Conservation (phyloP, 306 rosid species). For the Trichosanthes truncata region DNA sequence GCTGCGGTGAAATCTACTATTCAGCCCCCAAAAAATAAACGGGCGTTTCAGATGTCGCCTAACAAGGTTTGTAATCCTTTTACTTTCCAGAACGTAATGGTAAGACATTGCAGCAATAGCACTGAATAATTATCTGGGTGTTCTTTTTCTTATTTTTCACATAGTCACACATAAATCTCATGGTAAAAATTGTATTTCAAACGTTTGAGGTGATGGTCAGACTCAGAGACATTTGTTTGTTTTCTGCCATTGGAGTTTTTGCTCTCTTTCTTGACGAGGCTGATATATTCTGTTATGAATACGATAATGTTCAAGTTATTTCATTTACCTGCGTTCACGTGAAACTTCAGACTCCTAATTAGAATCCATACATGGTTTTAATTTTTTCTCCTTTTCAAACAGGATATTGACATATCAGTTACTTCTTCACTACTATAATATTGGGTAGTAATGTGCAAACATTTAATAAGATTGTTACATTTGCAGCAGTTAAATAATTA, state of each 20-base stretch:
- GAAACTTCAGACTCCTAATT: background rate
- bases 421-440: background rate
- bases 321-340: background rate
- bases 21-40: slow-evolving; percentile 34
- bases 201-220: background rate
- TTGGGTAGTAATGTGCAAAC: background rate
- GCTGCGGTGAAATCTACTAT: slow-evolving; percentile 14
- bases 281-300: background rate
- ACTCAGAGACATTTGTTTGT: background rate
- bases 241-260: background rate
- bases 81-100: background rate
- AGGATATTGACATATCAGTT: background rate
- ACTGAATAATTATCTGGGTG: background rate
- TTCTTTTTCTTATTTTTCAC: background rate
- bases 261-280: background rate
- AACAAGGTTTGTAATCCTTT: slow-evolving; percentile 51
- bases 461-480: background rate
- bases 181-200: background rate
- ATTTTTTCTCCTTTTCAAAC: background rate
- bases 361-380: background rate
- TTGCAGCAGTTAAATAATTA: background rate
- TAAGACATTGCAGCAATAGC: background rate
- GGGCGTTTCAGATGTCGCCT: slow-evolving; percentile 64
- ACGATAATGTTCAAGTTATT: background rate
- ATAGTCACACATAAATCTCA: background rate